These are phyloP conservation scores for Pyricularia pennisetigena DNA, from an alignment of 2,329 filamentous ascomycete species.

Conservation along the genomic window DNA sequence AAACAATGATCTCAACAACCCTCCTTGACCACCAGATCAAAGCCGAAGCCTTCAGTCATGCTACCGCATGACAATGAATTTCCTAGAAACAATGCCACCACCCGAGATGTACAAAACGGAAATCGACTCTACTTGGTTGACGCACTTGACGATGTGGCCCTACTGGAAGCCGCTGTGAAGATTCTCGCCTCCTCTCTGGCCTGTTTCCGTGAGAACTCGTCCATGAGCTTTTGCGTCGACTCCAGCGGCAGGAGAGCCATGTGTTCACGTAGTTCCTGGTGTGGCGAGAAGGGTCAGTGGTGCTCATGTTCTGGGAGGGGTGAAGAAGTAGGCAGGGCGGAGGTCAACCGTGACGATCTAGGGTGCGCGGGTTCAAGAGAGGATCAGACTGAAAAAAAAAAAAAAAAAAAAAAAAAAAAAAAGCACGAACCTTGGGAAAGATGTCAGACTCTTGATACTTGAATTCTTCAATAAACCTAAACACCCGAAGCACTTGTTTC, in stretches of 20 bases:
- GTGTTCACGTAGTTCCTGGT: neutral
- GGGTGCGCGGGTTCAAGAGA: too few relatives aligned
- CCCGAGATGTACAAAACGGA: neutral
- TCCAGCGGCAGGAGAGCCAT: neutral
- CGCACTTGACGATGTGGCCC: neutral
- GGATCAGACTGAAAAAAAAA: too few relatives aligned
- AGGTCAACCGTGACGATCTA: neutral
- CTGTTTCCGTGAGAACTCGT: conserved; percentile 18
- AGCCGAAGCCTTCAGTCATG: neutral
- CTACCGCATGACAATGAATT: neutral
- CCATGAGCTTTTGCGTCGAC: conserved; percentile 19
- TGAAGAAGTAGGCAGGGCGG: neutral
- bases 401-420: too few relatives aligned
- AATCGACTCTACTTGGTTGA: neutral
- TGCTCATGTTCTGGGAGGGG: neutral
- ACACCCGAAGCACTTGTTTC: conserved; percentile 21
- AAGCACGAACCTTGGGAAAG: neutral
- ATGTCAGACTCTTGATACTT: neutral
- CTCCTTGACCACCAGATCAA: neutral
- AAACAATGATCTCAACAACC: neutral
- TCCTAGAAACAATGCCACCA: neutral
- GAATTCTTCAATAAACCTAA: neutral
- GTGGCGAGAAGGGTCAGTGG: neutral
- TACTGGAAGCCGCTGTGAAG: neutral
- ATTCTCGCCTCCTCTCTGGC: neutral